Conservation (phyloP, 139 green algal species). For the Tetraselmis chui region DNA sequence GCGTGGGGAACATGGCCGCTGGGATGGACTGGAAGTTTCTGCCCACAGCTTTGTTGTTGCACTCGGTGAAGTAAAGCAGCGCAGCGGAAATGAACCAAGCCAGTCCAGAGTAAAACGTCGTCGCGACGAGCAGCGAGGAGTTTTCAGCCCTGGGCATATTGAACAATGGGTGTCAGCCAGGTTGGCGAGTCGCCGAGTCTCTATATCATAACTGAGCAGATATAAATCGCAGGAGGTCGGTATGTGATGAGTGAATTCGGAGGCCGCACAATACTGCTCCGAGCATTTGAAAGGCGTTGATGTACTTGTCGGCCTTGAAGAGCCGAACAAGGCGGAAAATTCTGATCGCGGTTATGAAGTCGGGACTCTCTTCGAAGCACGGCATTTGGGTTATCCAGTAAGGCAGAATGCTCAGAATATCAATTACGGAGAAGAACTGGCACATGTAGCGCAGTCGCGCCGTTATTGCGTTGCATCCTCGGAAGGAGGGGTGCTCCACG, state of each 20-base stretch:
- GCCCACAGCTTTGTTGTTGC: constrained; percentile 1
- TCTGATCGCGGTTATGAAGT: constrained; percentile 11
- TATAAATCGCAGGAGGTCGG: too few species aligned
- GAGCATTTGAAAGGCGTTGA: constrained; percentile 14
- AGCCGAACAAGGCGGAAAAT: constrained; percentile 13
- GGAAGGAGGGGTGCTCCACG: constrained; percentile 2
- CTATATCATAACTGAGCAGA: too few species aligned
- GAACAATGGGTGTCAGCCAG: too few species aligned
- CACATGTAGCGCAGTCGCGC: neutral
- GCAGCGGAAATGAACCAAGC: constrained; percentile 8
- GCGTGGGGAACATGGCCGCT: constrained; percentile 11
- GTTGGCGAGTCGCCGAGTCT: too few species aligned
- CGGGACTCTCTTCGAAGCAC: constrained; percentile 1
- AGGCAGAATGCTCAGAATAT: constrained; percentile 4
- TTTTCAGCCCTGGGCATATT: constrained; percentile 10
- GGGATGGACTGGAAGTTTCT: constrained; percentile 13
- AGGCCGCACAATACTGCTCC: constrained; percentile 6
- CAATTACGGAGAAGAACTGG: constrained; percentile 5
- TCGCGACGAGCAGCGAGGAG: neutral
- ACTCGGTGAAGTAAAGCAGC: constrained; percentile 12
- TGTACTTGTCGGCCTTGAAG: constrained; percentile 18
- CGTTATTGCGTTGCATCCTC: neutral
- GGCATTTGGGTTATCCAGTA: constrained; percentile 7
- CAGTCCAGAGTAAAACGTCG: constrained; percentile 8
- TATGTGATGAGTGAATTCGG: too few species aligned